Conservation (phyloP, 2,329 filamentous ascomycete species). For the Aspergillus sp. region DNA sequence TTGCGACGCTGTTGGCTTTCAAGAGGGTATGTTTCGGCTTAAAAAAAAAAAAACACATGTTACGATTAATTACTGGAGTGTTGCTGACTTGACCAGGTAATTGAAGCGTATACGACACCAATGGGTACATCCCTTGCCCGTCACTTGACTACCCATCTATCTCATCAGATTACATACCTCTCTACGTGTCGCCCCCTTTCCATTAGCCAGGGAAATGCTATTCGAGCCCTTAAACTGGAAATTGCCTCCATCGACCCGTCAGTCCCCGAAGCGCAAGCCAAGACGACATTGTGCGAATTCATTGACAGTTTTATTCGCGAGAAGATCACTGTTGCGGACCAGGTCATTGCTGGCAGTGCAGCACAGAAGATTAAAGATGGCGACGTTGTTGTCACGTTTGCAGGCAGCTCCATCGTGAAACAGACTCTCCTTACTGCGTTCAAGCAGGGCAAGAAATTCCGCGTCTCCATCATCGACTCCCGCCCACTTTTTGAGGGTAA, state of each 20-base stretch:
- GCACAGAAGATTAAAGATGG: slow-evolving; percentile 73
- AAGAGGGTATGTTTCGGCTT: slow-evolving; percentile 63
- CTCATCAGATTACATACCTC: slow-evolving; percentile 92
- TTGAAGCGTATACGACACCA: slow-evolving; percentile 89
- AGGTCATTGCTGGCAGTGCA: slow-evolving; percentile 77
- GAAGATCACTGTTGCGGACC: slow-evolving; percentile 81
- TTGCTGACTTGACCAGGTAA: slow-evolving; percentile 60
- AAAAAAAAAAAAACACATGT: neutral
- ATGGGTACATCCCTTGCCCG: slow-evolving; percentile 79
- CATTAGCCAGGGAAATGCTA: slow-evolving; percentile 95
- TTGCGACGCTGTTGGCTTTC: slow-evolving; percentile 85
- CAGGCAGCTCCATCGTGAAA: slow-evolving; percentile 82
- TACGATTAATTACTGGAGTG: neutral
- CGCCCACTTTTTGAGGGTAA: slow-evolving; percentile 69
- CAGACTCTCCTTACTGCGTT: slow-evolving; percentile 74
- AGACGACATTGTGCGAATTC: slow-evolving; percentile 71
- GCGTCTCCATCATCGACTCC: slow-evolving; percentile 80
- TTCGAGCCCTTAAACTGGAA: slow-evolving; percentile 88
- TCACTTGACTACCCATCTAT: slow-evolving; percentile 88
- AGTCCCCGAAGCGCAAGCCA: slow-evolving; percentile 76
- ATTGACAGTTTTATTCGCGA: slow-evolving; percentile 92
- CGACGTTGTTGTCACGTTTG: slow-evolving; percentile 83
- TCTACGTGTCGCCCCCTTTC: slow-evolving; percentile 93
- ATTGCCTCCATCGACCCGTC: slow-evolving; percentile 90
- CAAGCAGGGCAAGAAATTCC: slow-evolving; percentile 69